These are phyloP conservation scores for Malbranchea cinnamomea DNA, from an alignment of 2,329 filamentous ascomycete genomes.

Conservation along the genomic window DNA sequence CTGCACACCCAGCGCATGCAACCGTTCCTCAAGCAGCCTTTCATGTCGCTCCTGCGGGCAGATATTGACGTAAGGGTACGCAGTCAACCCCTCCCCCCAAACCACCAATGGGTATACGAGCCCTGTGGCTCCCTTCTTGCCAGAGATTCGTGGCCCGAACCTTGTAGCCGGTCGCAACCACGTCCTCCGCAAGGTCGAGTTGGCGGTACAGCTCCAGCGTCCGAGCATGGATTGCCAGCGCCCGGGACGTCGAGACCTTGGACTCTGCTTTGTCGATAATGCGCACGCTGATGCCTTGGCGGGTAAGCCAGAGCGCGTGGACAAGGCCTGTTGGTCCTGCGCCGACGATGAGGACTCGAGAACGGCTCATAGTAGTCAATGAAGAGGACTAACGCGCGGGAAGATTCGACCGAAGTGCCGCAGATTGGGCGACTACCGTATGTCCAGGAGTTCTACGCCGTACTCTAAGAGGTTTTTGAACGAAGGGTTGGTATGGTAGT, in stretches of 20 bases:
- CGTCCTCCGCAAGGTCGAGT: slow-evolving; percentile 24
- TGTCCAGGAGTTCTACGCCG: too few species aligned
- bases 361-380: too few species aligned
- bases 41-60: slow-evolving; percentile 19
- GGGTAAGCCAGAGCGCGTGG: slow-evolving; percentile 32
- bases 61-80: slow-evolving; percentile 17
- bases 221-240: slow-evolving; percentile 34
- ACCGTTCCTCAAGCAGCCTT: slow-evolving; percentile 14
- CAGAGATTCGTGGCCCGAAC: slow-evolving; percentile 27
- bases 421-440: too few species aligned
- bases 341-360: slow-evolving; percentile 34
- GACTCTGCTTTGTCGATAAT: slow-evolving; percentile 33
- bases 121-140: slow-evolving; percentile 13
- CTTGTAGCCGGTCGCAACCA: slow-evolving; percentile 24
- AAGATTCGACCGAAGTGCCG: too few species aligned
- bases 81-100: slow-evolving; percentile 15
- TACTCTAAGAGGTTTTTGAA: too few species aligned
- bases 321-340: slow-evolving; percentile 32
- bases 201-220: slow-evolving; percentile 37
- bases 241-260: slow-evolving; percentile 22
- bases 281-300: slow-evolving; percentile 31
- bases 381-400: too few species aligned
- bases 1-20: slow-evolving; percentile 15
- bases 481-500: too few species aligned
- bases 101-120: slow-evolving; percentile 13